These are phyloP conservation scores for Podila verticillata DNA, from an alignment of 192 early-diverging fungal species.

Conservation along the genomic window DNA sequence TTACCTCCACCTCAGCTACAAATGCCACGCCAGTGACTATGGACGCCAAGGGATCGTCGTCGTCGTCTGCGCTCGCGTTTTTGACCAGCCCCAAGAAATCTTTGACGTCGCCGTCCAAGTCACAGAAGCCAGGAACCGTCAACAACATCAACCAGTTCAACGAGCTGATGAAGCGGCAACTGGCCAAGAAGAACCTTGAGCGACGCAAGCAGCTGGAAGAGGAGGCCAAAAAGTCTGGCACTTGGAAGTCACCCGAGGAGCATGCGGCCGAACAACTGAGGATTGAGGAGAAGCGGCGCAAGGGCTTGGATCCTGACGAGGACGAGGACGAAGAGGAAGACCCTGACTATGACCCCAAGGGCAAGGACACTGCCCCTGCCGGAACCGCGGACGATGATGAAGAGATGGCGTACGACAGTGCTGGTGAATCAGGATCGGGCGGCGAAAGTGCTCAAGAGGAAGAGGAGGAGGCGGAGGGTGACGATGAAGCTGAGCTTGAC, in stretches of 20 bases:
- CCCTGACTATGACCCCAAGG: background rate
- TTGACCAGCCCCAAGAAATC: background rate
- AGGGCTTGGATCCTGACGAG: conserved; percentile 21
- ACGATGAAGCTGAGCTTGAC: background rate
- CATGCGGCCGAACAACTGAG: conserved; percentile 27
- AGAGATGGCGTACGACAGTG: conserved; percentile 9
- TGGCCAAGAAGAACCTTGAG: conserved; percentile 18
- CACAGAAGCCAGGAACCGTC: background rate
- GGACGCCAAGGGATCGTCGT: background rate
- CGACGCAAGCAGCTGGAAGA: conserved; percentile 12
- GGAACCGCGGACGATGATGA: conserved; percentile 4
- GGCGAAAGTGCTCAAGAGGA: conserved; percentile 1
- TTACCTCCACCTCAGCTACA: background rate
- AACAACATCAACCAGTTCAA: conserved; percentile 10
- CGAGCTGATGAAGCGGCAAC: conserved; percentile 15
- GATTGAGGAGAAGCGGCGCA: conserved; percentile 14
- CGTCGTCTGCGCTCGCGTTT: background rate
- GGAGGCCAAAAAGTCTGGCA: conserved; percentile 33
- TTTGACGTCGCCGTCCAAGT: conserved; percentile 20
- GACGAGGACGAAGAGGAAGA: conserved; percentile 12
- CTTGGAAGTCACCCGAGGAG: conserved; percentile 28
- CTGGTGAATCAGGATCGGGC: background rate
- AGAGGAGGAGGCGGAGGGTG: background rate
- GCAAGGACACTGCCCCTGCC: background rate
- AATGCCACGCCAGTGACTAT: background rate